Conservation (phyloP, 345 rosid genomes). For the Rhizophora apiculata region DNA sequence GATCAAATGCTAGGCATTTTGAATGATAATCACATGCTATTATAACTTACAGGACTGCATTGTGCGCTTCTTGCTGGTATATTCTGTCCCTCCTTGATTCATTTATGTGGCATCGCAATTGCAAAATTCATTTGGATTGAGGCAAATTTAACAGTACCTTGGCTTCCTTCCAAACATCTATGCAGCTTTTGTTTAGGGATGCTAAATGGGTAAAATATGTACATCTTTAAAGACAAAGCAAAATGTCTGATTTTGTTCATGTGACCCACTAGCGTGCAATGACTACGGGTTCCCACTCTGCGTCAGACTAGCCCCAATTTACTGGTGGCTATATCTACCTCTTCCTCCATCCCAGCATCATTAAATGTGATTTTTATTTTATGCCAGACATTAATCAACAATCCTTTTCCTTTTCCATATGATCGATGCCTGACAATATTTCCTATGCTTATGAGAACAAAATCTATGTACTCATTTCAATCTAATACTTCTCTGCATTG, state of each 20-base stretch:
- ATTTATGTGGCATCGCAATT: neutral
- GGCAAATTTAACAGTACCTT: neutral
- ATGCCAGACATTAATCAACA: too few relatives aligned
- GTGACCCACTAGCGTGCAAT: neutral
- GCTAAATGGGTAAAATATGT: neutral
- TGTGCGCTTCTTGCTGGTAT: constrained; percentile 88
- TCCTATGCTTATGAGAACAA: neutral
- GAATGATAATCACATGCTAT: constrained; percentile 13
- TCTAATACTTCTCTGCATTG: too few relatives aligned
- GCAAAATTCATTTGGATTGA: neutral
- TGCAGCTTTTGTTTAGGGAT: neutral
- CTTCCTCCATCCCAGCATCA: neutral
- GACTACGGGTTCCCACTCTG: neutral
- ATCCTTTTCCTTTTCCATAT: neutral
- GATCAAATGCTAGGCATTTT: constrained; percentile 12
- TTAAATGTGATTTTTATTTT: neutral
- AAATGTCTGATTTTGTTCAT: neutral
- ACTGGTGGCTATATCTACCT: neutral
- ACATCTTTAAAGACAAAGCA: neutral
- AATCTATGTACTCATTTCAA: neutral
- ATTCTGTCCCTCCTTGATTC: neutral
- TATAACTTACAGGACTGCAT: constrained; percentile 63
- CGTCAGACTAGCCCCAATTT: neutral
- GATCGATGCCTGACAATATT: neutral
- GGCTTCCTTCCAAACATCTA: too few relatives aligned